These are phyloP conservation scores for Zymoseptoria ardabiliae DNA, from an alignment of 2,329 filamentous ascomycete genomes.

Conservation along the genomic window DNA sequence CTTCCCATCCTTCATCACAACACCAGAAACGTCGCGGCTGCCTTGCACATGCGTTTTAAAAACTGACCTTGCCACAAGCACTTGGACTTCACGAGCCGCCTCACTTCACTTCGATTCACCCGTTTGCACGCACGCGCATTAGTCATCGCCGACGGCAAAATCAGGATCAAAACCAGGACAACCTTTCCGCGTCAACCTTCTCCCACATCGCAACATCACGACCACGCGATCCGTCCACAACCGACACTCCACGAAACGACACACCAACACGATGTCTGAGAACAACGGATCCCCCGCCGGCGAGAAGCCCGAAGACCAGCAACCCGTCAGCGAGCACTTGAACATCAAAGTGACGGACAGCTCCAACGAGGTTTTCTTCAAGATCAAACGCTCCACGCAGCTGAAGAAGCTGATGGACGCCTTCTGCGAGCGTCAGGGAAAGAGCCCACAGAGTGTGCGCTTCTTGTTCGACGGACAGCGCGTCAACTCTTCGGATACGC, in stretches of 20 bases:
- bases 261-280: slow-evolving; percentile 46
- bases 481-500: slow-evolving; percentile 81
- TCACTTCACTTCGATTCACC: slow-evolving; percentile 1
- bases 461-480: slow-evolving; percentile 96
- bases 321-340: slow-evolving; percentile 62
- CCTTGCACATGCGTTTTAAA: neutral
- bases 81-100: neutral
- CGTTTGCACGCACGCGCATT: neutral
- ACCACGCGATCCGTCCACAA: neutral
- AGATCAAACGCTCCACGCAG: slow-evolving; percentile 95
- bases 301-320: slow-evolving; percentile 39
- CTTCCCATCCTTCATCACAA: neutral
- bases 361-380: slow-evolving; percentile 99
- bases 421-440: slow-evolving; percentile 94
- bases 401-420: slow-evolving; percentile 98
- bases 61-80: neutral
- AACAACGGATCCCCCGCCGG: slow-evolving; percentile 26
- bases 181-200: slow-evolving; percentile 6
- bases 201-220: neutral
- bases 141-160: slow-evolving; percentile 1
- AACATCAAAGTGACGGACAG: slow-evolving; percentile 99
- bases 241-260: slow-evolving; percentile 26
- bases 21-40: neutral
- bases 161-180: slow-evolving; percentile 1
- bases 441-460: slow-evolving; percentile 72